Evolutionary conservation across 2,329 filamentous ascomycete species (phyloP).

Genomic region (Ophiostoma tasmaniense): DNA sequence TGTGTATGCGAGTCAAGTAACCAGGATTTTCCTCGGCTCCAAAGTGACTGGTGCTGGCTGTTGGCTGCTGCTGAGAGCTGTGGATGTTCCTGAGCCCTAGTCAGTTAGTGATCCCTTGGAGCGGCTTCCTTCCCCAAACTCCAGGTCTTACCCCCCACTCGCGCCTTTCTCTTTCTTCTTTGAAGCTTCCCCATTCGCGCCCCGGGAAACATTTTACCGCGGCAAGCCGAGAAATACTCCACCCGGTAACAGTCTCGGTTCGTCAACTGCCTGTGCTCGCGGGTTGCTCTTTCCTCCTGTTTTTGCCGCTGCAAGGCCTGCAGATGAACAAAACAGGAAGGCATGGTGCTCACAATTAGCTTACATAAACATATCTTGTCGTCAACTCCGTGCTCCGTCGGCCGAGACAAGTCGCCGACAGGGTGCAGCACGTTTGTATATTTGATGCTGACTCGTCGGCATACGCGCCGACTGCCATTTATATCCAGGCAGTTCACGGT

Average conservation of each 20-base stretch:
- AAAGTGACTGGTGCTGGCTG: background rate
- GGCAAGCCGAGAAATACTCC: slow-evolving; percentile 15
- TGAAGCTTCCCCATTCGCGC: background rate
- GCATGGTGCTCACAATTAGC: background rate
- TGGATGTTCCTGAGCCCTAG: background rate
- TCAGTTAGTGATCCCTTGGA: slow-evolving; percentile 8
- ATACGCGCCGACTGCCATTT: background rate
- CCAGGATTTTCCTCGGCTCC: background rate
- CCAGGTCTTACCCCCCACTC: slow-evolving; percentile 6
- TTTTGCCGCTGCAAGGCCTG: background rate
- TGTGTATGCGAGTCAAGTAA: background rate
- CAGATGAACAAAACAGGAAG: background rate
- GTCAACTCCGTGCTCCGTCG: slow-evolving; percentile 9
- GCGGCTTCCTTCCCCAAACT: slow-evolving; percentile 11
- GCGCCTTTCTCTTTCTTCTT: background rate
- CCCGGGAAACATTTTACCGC: slow-evolving; percentile 16
- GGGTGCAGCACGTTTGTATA: background rate
- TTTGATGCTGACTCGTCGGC: background rate
- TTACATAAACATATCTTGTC: background rate
- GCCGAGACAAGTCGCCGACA: slow-evolving; percentile 13
- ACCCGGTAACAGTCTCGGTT: slow-evolving; percentile 13
- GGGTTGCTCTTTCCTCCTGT: background rate
- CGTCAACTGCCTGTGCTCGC: background rate
- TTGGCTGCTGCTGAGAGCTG: background rate
- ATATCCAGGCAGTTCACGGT: background rate